Percentiles rank a stretch among this genome's conserved stretches.
Evolutionary conservation across 2,329 filamentous ascomycete genomes (phyloP).

Genomic region (Colletotrichum musicola): DNA sequence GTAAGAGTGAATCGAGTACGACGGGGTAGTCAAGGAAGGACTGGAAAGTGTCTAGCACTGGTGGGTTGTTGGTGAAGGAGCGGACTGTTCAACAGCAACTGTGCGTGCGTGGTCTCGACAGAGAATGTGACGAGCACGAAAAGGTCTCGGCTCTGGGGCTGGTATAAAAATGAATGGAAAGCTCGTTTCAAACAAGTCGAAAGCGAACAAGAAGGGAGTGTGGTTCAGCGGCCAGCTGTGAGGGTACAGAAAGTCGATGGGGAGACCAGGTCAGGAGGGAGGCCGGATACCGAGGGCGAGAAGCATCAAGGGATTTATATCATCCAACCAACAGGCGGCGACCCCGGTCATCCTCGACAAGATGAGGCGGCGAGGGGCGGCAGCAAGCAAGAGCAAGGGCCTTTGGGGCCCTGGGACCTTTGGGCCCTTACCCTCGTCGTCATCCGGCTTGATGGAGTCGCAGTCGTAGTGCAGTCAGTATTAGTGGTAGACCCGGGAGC

Average conservation of each 20-base stretch:
- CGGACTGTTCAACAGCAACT: constrained; percentile 40
- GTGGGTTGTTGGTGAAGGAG: constrained; percentile 26
- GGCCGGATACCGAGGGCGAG: constrained; percentile 29
- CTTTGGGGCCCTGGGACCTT: neutral
- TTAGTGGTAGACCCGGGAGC: neutral
- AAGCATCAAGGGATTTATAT: constrained; percentile 36
- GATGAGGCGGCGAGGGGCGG: neutral
- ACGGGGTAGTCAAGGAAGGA: constrained; percentile 22
- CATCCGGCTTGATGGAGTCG: constrained; percentile 24
- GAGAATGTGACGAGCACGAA: constrained; percentile 26
- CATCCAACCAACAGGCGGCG: constrained; percentile 35
- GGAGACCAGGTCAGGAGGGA: constrained; percentile 20
- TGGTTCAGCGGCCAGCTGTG: constrained; percentile 35
- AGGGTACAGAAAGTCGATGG: constrained; percentile 34
- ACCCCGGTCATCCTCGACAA: constrained; percentile 25
- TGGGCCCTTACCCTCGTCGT: constrained; percentile 11
- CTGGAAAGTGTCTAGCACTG: constrained; percentile 33
- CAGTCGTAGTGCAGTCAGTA: constrained; percentile 6
- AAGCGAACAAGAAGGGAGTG: constrained; percentile 36
- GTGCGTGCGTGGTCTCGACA: neutral
- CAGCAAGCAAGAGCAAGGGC: no score
- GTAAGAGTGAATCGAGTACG: neutral
- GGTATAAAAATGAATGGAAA: constrained; percentile 37
- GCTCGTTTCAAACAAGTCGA: constrained; percentile 30
- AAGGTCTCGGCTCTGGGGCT: neutral